Conservation (phyloP, 2,329 filamentous ascomycete species). For the Trichoderma aggressivum region DNA sequence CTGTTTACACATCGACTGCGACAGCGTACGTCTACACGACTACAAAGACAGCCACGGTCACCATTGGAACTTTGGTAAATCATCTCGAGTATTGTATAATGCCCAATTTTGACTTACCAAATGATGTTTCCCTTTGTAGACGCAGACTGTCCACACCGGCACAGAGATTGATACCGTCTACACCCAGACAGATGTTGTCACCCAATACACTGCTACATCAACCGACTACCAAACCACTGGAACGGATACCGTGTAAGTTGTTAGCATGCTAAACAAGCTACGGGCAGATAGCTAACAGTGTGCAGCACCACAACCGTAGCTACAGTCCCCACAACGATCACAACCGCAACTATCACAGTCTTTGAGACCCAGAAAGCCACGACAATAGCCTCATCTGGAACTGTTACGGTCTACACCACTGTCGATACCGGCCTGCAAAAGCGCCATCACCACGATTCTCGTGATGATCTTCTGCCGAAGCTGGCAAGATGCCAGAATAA, state of each 20-base stretch:
- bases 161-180: background rate
- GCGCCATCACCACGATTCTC: background rate
- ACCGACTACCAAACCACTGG: background rate
- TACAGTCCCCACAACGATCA: background rate
- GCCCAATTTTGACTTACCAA: background rate
- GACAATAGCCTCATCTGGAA: background rate
- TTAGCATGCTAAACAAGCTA: background rate
- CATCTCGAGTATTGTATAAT: background rate
- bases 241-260: background rate
- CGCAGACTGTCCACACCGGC: background rate
- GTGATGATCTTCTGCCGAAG: background rate
- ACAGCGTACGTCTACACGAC: slow-evolving; percentile 1
- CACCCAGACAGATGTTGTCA: background rate
- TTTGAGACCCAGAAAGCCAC: background rate
- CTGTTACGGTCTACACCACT: background rate
- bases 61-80: background rate
- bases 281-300: background rate
- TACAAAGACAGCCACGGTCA: background rate
- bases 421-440: background rate
- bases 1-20: background rate
- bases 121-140: background rate
- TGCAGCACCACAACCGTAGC: background rate
- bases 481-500: background rate
- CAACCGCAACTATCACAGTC: background rate
- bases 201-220: slow-evolving; percentile 1